Conservation (phyloP, 2,329 filamentous ascomycete genomes). For the Colletotrichum chrysophilum region DNA sequence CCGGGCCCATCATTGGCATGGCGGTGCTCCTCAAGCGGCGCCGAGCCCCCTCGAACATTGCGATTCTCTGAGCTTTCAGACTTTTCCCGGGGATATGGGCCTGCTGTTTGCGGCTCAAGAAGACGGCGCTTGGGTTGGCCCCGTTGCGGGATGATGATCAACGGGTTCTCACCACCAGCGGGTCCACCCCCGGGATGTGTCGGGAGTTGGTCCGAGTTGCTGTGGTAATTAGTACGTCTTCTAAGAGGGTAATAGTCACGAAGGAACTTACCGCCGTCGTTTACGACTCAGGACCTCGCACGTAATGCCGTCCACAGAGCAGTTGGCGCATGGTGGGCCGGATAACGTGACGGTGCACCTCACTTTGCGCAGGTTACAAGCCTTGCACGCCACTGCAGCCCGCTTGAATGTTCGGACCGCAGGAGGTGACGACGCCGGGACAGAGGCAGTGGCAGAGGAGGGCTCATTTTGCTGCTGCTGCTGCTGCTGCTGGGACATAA, state of each 20-base stretch:
- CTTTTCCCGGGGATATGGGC: not conserved
- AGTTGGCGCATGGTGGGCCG: conserved; percentile 27
- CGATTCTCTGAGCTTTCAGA: not conserved
- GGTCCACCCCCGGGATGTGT: not conserved
- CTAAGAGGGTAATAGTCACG: not conserved
- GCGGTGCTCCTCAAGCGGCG: not conserved
- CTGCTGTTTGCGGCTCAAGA: not conserved
- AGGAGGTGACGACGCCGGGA: not conserved
- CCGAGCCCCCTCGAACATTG: not conserved
- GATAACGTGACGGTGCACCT: conserved; percentile 26
- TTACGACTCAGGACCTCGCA: conserved; percentile 23
- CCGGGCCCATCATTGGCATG: not conserved
- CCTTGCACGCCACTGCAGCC: conserved; percentile 24
- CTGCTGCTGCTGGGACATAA: not conserved
- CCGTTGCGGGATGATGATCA: not conserved
- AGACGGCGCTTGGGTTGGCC: not conserved
- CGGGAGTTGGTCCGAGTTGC: conserved; percentile 12
- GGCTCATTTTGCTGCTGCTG: not conserved
- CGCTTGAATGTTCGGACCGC: conserved; percentile 1
- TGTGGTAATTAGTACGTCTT: not conserved
- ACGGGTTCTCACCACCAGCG: not conserved
- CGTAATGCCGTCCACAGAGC: conserved; percentile 21
- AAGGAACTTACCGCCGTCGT: not conserved
- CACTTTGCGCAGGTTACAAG: conserved; percentile 27
- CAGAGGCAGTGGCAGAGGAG: not conserved